phyloP scores from a whole-genome alignment of 192 early-diverging fungal species.

The Neocallimastix lanati region DNA sequence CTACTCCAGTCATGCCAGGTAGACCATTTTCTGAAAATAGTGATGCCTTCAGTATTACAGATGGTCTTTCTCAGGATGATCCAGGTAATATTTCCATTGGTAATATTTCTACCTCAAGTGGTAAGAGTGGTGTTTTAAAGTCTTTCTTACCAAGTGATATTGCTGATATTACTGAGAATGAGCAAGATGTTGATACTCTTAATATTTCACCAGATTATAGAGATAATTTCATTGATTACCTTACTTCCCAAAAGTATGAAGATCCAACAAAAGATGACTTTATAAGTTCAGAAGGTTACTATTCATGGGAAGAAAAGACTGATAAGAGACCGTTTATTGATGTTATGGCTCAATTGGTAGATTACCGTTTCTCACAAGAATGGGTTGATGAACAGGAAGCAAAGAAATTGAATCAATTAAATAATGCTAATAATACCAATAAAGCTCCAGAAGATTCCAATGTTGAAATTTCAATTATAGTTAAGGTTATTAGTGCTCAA shows the following conservation, averaged over 20 bases:
- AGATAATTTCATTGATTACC: not conserved
- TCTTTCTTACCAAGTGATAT: not conserved
- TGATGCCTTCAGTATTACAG: not conserved
- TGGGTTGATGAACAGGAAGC: not conserved
- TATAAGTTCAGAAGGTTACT: not conserved
- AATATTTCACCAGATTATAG: not conserved
- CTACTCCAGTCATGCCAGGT: too few species aligned
- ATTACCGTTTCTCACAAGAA: not conserved
- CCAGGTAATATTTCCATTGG: not conserved
- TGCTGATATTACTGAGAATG: not conserved
- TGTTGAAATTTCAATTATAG: not conserved
- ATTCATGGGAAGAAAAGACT: not conserved
- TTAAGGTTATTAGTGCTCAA: conserved; percentile 24
- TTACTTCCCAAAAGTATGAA: not conserved
- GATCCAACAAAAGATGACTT: not conserved
- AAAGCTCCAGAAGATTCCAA: not conserved
- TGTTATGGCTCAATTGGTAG: not conserved
- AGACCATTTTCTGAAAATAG: not conserved
- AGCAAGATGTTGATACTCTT: not conserved
- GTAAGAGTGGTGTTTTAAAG: not conserved
- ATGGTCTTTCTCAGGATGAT: not conserved
- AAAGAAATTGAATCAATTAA: not conserved
- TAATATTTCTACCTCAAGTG: not conserved
- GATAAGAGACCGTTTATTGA: not conserved
- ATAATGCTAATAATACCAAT: too few species aligned